Evolutionary conservation across 2,329 filamentous ascomycete genomes (phyloP).

Genomic region (Simplicillium sp.): DNA sequence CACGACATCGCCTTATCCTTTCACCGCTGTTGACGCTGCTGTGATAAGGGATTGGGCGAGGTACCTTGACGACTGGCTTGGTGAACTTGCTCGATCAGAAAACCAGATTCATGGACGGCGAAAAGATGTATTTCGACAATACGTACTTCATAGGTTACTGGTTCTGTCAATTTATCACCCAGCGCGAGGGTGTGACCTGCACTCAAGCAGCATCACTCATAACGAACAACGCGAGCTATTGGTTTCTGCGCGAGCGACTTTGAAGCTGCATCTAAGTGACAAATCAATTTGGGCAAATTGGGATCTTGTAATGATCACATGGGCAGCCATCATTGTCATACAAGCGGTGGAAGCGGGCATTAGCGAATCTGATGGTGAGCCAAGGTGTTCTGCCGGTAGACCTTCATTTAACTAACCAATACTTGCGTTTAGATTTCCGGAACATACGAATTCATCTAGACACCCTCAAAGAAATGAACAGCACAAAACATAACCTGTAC

Average conservation of each 20-base stretch:
- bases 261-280: constrained; percentile 29
- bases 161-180: constrained; percentile 33
- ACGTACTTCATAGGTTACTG: constrained; percentile 29
- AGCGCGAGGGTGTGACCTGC: constrained; percentile 27
- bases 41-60: constrained; percentile 32
- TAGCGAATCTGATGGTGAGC: constrained; percentile 25
- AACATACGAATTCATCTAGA: constrained; percentile 19
- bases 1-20: constrained; percentile 14
- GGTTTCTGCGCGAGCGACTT: constrained; percentile 27
- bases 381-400: neutral
- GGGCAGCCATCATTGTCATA: constrained; percentile 32
- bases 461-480: constrained; percentile 17
- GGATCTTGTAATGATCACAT: constrained; percentile 33
- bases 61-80: constrained; percentile 30
- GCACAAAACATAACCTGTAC: constrained; percentile 14
- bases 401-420: neutral
- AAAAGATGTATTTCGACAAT: constrained; percentile 27
- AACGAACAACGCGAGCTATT: constrained; percentile 30
- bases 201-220: constrained; percentile 24
- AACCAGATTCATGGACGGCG: constrained; percentile 22
- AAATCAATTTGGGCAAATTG: constrained; percentile 32
- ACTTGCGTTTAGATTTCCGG: constrained; percentile 10
- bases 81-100: constrained; percentile 22
- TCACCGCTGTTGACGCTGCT: constrained; percentile 27
- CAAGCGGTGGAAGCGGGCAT: constrained; percentile 29